Percentiles rank a stretch among this genome's conserved stretches.
Evolutionary conservation across 352 stramenopile genomes (phyloP).

Genomic region (Thalassiosira sp.): DNA sequence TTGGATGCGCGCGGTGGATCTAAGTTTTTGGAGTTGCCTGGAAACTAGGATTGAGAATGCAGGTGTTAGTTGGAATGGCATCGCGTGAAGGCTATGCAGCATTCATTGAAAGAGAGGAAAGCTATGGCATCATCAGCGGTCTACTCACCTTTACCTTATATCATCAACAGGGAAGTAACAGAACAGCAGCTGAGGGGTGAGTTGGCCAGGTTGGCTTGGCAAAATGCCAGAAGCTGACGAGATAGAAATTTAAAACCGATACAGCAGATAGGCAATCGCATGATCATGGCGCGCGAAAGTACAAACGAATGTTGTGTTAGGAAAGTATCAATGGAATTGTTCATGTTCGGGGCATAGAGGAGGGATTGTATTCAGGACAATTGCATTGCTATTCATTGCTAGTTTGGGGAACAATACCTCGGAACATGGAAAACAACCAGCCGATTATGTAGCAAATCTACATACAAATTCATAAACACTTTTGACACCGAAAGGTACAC

Average conservation of each 20-base stretch:
- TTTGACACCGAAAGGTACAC: conserved; percentile 6
- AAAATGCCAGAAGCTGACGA: background rate
- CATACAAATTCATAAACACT: background rate
- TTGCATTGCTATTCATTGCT: background rate
- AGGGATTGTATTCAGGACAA: too few species aligned
- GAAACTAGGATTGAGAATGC: background rate
- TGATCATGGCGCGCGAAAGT: background rate
- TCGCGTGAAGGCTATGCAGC: too few species aligned
- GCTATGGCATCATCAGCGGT: background rate
- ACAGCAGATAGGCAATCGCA: background rate
- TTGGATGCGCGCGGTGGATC: background rate
- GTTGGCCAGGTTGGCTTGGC: background rate
- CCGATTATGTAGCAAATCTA: background rate
- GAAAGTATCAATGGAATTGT: too few species aligned
- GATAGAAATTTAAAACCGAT: conserved; percentile 5
- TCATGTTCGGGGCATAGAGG: too few species aligned
- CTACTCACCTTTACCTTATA: background rate
- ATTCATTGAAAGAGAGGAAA: too few species aligned
- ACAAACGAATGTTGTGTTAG: background rate
- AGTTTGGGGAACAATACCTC: conserved; percentile 1
- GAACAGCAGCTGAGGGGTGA: background rate
- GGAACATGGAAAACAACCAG: background rate
- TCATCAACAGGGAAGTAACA: too few species aligned
- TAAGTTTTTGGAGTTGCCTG: background rate
- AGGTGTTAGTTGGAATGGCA: background rate